phyloP scores from a whole-genome alignment of 2,329 filamentous ascomycete species.

The Hypoxylon sp. region DNA sequence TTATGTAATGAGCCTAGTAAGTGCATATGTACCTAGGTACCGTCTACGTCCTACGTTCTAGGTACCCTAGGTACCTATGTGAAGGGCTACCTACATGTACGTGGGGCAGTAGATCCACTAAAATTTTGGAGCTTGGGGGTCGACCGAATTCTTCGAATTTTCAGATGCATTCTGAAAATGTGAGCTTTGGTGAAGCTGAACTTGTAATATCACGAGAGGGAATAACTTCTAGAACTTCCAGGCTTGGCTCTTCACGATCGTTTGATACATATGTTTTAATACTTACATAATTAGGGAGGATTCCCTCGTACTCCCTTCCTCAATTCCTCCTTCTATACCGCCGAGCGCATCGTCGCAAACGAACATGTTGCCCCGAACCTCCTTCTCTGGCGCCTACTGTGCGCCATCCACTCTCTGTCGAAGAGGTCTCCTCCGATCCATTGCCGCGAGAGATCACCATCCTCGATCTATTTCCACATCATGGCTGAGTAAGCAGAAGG shows the following conservation, averaged over 20 bases:
- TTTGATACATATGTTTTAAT: constrained; percentile 12
- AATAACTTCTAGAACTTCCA: not conserved
- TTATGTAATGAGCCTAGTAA: constrained; percentile 23
- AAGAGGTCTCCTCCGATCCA: constrained; percentile 40
- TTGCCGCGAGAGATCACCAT: constrained; percentile 34
- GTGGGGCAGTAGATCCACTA: constrained; percentile 13
- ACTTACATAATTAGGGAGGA: not conserved
- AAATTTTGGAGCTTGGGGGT: constrained; percentile 9
- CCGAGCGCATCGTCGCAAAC: not conserved
- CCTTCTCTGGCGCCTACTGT: constrained; percentile 19
- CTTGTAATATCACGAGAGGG: not conserved
- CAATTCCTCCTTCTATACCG: not conserved
- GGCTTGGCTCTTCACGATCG: not conserved
- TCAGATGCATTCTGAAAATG: not conserved
- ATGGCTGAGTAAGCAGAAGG: constrained; percentile 58
- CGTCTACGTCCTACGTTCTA: no score
- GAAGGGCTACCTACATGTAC: no score
- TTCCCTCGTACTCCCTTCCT: constrained; percentile 1
- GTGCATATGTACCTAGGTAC: constrained; percentile 5
- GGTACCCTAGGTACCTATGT: no score
- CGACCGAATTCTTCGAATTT: constrained; percentile 6
- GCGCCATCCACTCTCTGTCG: constrained; percentile 44
- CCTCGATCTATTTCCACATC: constrained; percentile 56
- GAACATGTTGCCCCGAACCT: constrained; percentile 38
- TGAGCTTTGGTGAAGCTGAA: no score